Conservation (phyloP, 2,329 filamentous ascomycete species). For the Cladorrhinum sp. region DNA sequence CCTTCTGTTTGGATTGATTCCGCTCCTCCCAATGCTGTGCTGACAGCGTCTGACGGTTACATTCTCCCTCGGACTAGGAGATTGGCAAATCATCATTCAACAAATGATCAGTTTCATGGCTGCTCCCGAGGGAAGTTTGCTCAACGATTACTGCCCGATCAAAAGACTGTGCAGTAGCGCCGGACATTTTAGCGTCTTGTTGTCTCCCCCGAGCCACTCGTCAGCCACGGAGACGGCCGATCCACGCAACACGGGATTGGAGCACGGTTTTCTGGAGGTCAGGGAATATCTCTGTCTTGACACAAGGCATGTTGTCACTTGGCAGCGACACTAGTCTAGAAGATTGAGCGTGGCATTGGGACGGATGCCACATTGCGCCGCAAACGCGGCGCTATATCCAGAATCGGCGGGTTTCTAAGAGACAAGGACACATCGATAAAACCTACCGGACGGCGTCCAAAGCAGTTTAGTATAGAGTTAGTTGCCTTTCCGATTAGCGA, state of each 20-base stretch:
- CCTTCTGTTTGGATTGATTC: not conserved
- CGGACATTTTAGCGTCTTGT: not conserved
- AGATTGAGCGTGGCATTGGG: not conserved
- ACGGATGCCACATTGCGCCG: not conserved
- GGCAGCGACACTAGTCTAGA: too few relatives aligned
- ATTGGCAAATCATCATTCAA: not conserved
- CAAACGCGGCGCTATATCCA: not conserved
- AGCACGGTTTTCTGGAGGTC: not conserved
- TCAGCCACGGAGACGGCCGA: not conserved
- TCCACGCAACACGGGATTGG: not conserved
- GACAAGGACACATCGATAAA: not conserved
- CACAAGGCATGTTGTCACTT: not conserved
- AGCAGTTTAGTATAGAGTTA: too few relatives aligned
- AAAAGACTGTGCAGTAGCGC: not conserved
- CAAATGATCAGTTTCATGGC: too few relatives aligned
- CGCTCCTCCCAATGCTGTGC: not conserved
- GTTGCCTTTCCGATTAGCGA: too few relatives aligned
- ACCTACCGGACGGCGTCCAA: not conserved
- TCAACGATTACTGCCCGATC: not conserved
- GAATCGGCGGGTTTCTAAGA: not conserved
- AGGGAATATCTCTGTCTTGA: not conserved
- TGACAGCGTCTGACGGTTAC: not conserved
- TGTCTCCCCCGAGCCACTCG: not conserved
- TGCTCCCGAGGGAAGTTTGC: not conserved
- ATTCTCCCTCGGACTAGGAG: not conserved